Evolutionary conservation across 768 basidiomycete genomes (phyloP), one percentile per base, ranked within the genome.

Genomic region (Cyclocybe cylindracea): DNA sequence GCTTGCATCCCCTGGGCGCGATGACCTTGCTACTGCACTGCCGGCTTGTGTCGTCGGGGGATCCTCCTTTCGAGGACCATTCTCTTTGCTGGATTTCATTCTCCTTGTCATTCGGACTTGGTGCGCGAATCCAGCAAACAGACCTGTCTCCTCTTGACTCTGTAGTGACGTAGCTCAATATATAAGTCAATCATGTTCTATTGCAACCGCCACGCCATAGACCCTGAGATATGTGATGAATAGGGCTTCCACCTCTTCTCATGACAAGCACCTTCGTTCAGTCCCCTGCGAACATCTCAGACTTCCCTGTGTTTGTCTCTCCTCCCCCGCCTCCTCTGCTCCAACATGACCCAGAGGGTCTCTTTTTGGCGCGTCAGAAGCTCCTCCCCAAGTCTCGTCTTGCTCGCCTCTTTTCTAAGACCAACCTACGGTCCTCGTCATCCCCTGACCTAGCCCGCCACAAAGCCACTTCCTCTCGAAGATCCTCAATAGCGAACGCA

Each of bases 361-460:
- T 71, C 9, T 72, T 80, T 13, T 59, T 72, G 10, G 84, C 82
- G 32, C 76, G 78, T 19, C 75, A 71, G 49, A 79, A 76, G 55
- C 58, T 83, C 33, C 46, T 67, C 4, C 64, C 63, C 18, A 78
- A 70, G 39, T 64, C 71, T 33, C 57, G 46, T 47, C 36, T 61
- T 24, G 53, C 60, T 18, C 63, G 65, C 38, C 63, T 76, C 11
- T 63, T 75, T 47, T 75, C 71, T 10, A 57, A 72, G 43, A 66
- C 67, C 9, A 68, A 59, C 42, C 61, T 72, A 0, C 68, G 55
- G 33, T 16, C 46, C 19, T 44, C 53, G 9, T 43, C 47, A 45
- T 48, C 60, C 36, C 1, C 18, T 13, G n/a, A 9, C 29, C 1
- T 45, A 16, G 16, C 16, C 16, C 16, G 16, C 16, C 16, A 16